Evolutionary conservation across 1,284 basidiomycete genomes (phyloP).

Genomic region (Ustilago hordei): DNA sequence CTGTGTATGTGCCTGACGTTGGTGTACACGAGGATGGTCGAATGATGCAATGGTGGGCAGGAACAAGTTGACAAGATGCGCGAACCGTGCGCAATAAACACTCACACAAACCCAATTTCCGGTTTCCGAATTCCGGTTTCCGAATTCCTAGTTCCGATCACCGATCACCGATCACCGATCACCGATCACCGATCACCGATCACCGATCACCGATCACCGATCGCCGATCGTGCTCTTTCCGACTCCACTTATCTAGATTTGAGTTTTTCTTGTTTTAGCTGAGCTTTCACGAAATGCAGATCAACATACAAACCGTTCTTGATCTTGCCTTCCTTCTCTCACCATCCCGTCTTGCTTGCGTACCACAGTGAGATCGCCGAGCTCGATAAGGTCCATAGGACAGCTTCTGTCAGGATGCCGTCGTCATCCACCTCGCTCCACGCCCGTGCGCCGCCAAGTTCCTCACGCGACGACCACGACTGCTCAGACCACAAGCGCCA

Average conservation of each 20-base stretch:
- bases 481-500: constrained; percentile 27
- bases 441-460: constrained; percentile 19
- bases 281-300: background rate
- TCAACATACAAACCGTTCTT: background rate
- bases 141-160: too few species aligned
- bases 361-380: background rate
- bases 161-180: too few species aligned
- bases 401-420: constrained; percentile 11
- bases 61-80: constrained; percentile 10
- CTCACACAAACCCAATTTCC: too few species aligned
- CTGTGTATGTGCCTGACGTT: background rate
- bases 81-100: background rate
- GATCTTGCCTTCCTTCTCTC: background rate
- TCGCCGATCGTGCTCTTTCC: constrained; percentile 19
- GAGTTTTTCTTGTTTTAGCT: constrained; percentile 1
- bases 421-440: constrained; percentile 31
- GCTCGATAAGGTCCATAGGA: too few species aligned
- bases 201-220: too few species aligned
- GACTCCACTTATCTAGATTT: constrained; percentile 6
- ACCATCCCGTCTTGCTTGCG: background rate
- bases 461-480: constrained; percentile 23
- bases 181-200: too few species aligned
- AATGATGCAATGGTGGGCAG: background rate
- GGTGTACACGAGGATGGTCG: background rate
- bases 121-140: background rate